Conservation (phyloP, 306 rosid genomes). For the Rosa lucieae region DNA sequence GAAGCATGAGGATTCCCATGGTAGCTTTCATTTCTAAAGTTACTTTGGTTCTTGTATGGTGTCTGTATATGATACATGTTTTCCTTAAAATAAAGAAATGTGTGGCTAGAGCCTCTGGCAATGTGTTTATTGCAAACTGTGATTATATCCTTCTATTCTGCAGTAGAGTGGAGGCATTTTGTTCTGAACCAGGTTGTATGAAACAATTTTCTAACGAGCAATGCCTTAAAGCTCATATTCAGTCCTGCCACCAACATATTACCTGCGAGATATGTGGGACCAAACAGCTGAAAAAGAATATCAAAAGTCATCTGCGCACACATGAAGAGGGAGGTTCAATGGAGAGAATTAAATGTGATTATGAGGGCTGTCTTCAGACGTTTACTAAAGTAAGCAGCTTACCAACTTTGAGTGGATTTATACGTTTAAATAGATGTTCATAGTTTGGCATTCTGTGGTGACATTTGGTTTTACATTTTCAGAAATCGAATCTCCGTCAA, state of each 20-base stretch:
- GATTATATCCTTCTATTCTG: conserved; percentile 16
- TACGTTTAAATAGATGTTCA: too few species aligned
- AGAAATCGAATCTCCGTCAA: conserved; percentile 69
- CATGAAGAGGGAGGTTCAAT: conserved; percentile 46
- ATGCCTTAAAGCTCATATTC: conserved; percentile 66
- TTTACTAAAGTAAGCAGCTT: conserved; percentile 59
- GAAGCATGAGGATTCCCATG: conserved; percentile 77
- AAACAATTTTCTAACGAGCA: conserved; percentile 49
- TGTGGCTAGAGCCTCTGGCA: neutral
- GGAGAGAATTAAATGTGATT: conserved; percentile 44
- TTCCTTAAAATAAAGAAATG: neutral
- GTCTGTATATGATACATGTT: neutral
- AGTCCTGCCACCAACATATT: conserved; percentile 60
- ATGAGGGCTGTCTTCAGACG: conserved; percentile 42
- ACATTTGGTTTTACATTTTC: conserved; percentile 3
- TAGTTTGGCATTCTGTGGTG: neutral
- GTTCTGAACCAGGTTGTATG: conserved; percentile 73
- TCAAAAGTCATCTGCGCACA: conserved; percentile 60
- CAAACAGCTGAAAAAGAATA: conserved; percentile 61
- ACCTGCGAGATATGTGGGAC: conserved; percentile 62
- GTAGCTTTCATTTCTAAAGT: conserved; percentile 23
- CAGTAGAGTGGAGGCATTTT: conserved; percentile 70
- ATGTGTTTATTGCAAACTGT: neutral
- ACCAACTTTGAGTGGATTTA: neutral
- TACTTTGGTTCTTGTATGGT: neutral